These are phyloP conservation scores for Polytrichum commune DNA, from an alignment of 225 moss, liverwort and hornwort genomes.

Conservation along the genomic window DNA sequence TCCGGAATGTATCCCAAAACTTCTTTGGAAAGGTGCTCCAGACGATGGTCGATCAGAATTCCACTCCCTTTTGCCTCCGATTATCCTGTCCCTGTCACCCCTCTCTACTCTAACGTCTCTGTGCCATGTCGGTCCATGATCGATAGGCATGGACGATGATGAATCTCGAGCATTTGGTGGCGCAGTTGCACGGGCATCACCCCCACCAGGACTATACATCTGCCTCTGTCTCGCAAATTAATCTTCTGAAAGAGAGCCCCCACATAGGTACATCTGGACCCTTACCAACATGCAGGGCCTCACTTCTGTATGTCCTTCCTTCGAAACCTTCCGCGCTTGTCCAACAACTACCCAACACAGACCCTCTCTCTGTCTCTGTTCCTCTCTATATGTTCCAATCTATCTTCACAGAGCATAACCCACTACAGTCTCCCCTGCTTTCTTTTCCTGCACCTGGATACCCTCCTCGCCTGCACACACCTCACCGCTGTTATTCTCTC, in stretches of 20 bases:
- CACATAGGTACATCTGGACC: conserved; percentile 2
- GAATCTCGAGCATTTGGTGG: conserved; percentile 72
- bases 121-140: conserved; percentile 67
- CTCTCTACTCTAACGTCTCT: conserved; percentile 70
- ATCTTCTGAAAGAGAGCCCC: conserved; percentile 11
- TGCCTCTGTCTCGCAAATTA: conserved; percentile 54
- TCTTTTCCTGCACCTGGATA: conserved; percentile 46
- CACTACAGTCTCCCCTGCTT: conserved; percentile 21
- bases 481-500: conserved; percentile 22
- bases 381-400: conserved; percentile 22
- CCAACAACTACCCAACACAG: conserved; percentile 1
- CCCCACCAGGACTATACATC: conserved; percentile 81
- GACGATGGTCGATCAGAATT: conserved; percentile 55
- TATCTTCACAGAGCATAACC: conserved; percentile 42
- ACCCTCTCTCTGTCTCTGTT: conserved; percentile 9
- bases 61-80: conserved; percentile 70
- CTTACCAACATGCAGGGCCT: background rate
- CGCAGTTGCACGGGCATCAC: conserved; percentile 76
- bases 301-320: too few species aligned
- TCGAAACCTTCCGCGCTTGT: background rate
- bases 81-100: conserved; percentile 61
- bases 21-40: conserved; percentile 57
- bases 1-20: conserved; percentile 41
- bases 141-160: conserved; percentile 80
- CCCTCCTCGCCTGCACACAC: conserved; percentile 46